These are phyloP conservation scores for Cercospora beticola DNA, from an alignment of 2,329 filamentous ascomycete species.

Conservation along the genomic window DNA sequence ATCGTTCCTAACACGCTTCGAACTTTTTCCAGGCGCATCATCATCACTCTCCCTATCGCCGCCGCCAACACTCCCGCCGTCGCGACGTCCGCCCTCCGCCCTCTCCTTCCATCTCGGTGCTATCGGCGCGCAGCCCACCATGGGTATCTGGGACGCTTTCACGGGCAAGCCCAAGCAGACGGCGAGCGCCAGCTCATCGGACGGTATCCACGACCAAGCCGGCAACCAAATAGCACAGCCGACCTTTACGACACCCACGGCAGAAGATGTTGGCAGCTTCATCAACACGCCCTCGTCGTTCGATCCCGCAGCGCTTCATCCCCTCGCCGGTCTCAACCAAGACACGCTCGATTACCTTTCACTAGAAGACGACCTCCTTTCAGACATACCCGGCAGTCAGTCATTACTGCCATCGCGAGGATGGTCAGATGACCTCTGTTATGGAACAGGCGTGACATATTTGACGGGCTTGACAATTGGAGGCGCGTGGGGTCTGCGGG, in stretches of 20 bases:
- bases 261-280: conserved; percentile 80
- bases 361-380: conserved; percentile 86
- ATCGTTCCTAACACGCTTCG: conserved; percentile 1
- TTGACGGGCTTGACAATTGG: conserved; percentile 81
- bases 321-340: conserved; percentile 87
- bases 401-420: conserved; percentile 91
- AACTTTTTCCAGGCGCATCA: conserved; percentile 8
- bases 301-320: conserved; percentile 86
- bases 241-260: conserved; percentile 59
- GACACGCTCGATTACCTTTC: conserved; percentile 92
- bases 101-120: conserved; percentile 18
- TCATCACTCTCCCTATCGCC: conserved; percentile 9
- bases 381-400: conserved; percentile 79
- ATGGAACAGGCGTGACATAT: conserved; percentile 94
- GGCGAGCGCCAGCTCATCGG: conserved; percentile 46
- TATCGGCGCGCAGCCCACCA: conserved; percentile 32
- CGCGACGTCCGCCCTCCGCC: background rate
- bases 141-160: conserved; percentile 62
- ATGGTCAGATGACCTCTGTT: conserved; percentile 97
- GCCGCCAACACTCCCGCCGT: conserved; percentile 6
- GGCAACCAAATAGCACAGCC: conserved; percentile 32
- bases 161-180: conserved; percentile 52
- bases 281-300: conserved; percentile 71
- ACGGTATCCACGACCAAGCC: conserved; percentile 42
- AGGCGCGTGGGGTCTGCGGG: conserved; percentile 87